Base-by-base conservation (phyloP, 176 grass and related monocot genomes). In the Microstegium vimineum region DNA sequence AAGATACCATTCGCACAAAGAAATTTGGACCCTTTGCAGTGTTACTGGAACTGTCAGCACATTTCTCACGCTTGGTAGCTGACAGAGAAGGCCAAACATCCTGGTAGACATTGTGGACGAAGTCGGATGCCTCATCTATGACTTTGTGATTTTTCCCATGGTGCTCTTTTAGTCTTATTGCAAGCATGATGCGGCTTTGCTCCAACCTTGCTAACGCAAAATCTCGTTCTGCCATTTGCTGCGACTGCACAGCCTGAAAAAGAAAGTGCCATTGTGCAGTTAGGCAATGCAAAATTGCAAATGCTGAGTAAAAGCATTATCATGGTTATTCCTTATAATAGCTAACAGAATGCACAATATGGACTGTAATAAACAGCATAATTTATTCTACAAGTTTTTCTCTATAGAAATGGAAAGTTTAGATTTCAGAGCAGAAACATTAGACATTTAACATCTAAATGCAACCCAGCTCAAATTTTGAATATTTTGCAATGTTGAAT, bases 131-230 rank as follows among this genome's bases (percentile, higher is more conserved):
- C 83, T 94, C 92, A 11, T 95, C 82, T 63, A 98, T 87, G 69
- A 93, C 89, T 79, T 77, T 32, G 26, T 78, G 83, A 63, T 95
- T 93, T 37, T 80, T 85, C 23, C 95, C 89, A 62, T 84, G 85
- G 68, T 98, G 92, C 28, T 95, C 90, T 62, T 90, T 90, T 69
- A 98, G 80, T 81, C 89, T 87, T 86, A 88, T 91, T 1, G 90
- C 85, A 76, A 98, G 92, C 84, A 98, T 79, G 51, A 91, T 82
- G 56, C 91, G 90, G 62, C 95, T 98, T 64, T 98, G 95, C 80
- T 98, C 90, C 80, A 95, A 66, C 49, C 93, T 88, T 85, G 89
- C 76, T 34, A 95, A 74, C 17, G 89, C 93, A 69, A 77, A 72
- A 84, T 91, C 93, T 84, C 83, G 77, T 66, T 93, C 92, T 17